Conservation (phyloP, 768 basidiomycete species). For the Coprinopsis sp. region DNA sequence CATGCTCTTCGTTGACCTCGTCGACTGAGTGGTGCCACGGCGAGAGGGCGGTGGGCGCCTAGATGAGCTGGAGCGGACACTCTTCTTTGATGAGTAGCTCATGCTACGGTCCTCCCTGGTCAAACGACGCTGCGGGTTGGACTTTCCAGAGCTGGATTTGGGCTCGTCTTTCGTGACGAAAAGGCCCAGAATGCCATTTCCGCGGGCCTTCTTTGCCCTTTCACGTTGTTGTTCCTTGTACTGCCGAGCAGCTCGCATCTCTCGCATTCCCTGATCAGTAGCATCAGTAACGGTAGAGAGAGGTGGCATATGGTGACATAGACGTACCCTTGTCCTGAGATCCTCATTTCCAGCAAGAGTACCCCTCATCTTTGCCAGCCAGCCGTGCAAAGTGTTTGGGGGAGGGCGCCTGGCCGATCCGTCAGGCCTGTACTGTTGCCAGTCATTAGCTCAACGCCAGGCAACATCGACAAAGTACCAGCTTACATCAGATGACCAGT, state of each 20-base stretch:
- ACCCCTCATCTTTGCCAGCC: slow-evolving; percentile 76
- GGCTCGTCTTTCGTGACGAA: slow-evolving; percentile 16
- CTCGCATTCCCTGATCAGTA: slow-evolving; percentile 51
- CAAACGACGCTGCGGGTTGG: slow-evolving; percentile 5
- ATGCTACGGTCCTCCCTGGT: slow-evolving; percentile 6
- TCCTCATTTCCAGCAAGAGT: slow-evolving; percentile 61
- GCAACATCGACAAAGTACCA: background rate
- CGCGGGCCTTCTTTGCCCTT: slow-evolving; percentile 1
- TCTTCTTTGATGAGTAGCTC: slow-evolving; percentile 10
- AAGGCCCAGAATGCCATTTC: slow-evolving; percentile 17
- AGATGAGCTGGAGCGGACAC: background rate
- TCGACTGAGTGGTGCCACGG: background rate
- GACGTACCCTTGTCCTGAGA: slow-evolving; percentile 44
- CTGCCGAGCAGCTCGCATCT: slow-evolving; percentile 55
- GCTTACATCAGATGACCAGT: slow-evolving; percentile 44
- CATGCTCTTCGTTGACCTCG: slow-evolving; percentile 3
- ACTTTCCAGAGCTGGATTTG: too few species aligned
- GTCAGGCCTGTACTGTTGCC: slow-evolving; percentile 37
- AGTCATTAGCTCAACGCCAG: background rate
- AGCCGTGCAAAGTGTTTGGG: slow-evolving; percentile 64
- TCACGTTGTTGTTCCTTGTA: slow-evolving; percentile 5
- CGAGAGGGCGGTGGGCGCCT: slow-evolving; percentile 4
- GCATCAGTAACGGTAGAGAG: slow-evolving; percentile 4
- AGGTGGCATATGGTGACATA: background rate
- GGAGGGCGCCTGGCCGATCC: slow-evolving; percentile 43